Evolutionary conservation across 805 yeast genomes (phyloP), one percentile per base, ranked within the genome.

Genomic region (Millerozyma acaciae): DNA sequence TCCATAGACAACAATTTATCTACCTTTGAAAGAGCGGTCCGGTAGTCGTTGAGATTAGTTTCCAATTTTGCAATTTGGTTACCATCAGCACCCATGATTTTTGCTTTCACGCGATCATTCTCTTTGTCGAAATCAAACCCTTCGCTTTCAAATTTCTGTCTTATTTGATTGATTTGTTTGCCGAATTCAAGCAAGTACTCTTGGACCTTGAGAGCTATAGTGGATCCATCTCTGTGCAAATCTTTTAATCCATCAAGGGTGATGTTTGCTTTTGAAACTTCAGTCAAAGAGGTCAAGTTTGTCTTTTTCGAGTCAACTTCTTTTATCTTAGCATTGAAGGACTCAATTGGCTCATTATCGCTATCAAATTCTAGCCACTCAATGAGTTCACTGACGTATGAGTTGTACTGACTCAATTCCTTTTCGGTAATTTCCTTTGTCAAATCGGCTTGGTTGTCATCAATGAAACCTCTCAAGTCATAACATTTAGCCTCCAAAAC

Each of bases 311-410:
- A 40, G 0, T 37, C 21, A 5, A 65, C 30, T 17, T 43, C 45
- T n/a, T 40, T 34, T 14, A 49, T 32, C 40, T 59, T 65, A 7
- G 35, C 48, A 27, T 47, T 34, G 8, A 65, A 39, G 5, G 55
- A 61, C 4, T 50, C 49, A 14, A 51, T 10, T 3, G 55, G 42
- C 1, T 84, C 73, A 15, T 60, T 65, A 34, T 74, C 83, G 22
- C 85, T 70, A 12, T 78, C 87, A 46, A 74, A 76, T 31, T 86
- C 95, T 23, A 87, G 61, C 95, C 95, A 86, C 38, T 82, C 90
- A 28, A 84, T 59, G 16, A 66, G 58, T 8, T 75, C 78, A 10
- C 62, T 36, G 4, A 81, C 73, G 5, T 62, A 40, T 0, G 33
- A 21, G 18, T 44, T 37, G 21, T 48, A 42, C 6, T 39, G 42